phyloP scores from a whole-genome alignment of 2,329 filamentous ascomycete genomes.

The Aspergillus persii region DNA sequence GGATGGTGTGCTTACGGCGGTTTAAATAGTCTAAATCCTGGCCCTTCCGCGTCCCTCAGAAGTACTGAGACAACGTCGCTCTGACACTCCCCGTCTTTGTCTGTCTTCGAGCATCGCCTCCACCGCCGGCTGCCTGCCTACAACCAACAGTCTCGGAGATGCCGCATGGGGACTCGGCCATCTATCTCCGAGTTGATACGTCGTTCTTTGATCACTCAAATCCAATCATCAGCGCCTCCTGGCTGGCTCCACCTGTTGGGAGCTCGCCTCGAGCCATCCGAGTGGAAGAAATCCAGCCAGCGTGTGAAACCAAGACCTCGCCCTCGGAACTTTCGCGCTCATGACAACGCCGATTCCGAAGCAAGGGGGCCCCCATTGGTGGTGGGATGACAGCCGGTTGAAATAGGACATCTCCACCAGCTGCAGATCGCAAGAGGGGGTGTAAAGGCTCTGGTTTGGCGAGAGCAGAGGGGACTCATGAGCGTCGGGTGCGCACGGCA shows the following conservation, averaged over 20 bases:
- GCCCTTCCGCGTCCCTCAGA: no score
- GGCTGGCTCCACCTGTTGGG: neutral
- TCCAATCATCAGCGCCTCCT: neutral
- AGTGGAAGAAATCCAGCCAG: neutral
- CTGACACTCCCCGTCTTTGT: no score
- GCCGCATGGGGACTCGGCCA: neutral
- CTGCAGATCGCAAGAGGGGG: neutral
- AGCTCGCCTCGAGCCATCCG: neutral
- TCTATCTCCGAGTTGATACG: neutral
- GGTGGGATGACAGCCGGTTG: neutral
- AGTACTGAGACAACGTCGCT: no score
- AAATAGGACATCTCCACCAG: neutral
- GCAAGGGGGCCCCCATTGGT: neutral
- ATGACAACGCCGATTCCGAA: neutral
- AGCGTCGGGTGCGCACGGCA: neutral
- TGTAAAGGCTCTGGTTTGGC: neutral
- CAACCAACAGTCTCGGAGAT: neutral
- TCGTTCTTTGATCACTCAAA: neutral
- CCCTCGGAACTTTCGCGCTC: neutral
- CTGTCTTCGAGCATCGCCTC: no score
- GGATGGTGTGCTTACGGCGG: slow-evolving; percentile 7
- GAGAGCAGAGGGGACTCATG: neutral
- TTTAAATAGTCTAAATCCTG: neutral
- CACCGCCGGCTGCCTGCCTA: no score
- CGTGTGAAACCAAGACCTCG: neutral